A percentile compares a stretch with the other conserved stretches of the same genome.
These are phyloP conservation scores for Eucalyptus sp. DNA, from an alignment of 345 rosid species.

Conservation along the genomic window DNA sequence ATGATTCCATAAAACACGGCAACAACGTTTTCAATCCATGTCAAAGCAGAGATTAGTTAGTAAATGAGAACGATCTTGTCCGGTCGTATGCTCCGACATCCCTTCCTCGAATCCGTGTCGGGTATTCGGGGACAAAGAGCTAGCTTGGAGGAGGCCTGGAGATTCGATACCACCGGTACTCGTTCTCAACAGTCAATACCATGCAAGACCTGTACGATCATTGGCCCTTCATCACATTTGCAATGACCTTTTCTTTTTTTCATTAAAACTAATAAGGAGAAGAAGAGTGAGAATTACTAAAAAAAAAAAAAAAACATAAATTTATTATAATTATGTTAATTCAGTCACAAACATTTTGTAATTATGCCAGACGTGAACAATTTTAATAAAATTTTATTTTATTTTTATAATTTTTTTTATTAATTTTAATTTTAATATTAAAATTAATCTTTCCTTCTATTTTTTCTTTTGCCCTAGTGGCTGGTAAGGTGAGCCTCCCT, in stretches of 20 bases:
- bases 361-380: accelerated
- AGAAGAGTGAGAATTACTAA: not conserved
- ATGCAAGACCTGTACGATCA: not conserved
- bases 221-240: not conserved
- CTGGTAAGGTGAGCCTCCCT: too few relatives aligned
- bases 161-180: not conserved
- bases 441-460: too few relatives aligned
- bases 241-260: not conserved
- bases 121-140: not conserved
- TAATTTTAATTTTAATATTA: too few relatives aligned
- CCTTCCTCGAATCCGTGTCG: not conserved
- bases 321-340: accelerated
- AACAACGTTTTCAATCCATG: not conserved
- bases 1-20: not conserved
- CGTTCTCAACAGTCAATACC: not conserved
- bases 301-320: too few relatives aligned
- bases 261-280: not conserved
- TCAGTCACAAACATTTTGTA: accelerated
- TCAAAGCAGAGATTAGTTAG: not conserved
- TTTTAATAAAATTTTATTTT: too few relatives aligned
- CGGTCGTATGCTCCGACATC: not conserved
- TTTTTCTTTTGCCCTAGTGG: too few relatives aligned
- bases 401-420: too few relatives aligned
- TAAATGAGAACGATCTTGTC: not conserved
- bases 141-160: not conserved